Base-by-base conservation (phyloP, 345 rosid species). In the Litchi chinensis region DNA sequence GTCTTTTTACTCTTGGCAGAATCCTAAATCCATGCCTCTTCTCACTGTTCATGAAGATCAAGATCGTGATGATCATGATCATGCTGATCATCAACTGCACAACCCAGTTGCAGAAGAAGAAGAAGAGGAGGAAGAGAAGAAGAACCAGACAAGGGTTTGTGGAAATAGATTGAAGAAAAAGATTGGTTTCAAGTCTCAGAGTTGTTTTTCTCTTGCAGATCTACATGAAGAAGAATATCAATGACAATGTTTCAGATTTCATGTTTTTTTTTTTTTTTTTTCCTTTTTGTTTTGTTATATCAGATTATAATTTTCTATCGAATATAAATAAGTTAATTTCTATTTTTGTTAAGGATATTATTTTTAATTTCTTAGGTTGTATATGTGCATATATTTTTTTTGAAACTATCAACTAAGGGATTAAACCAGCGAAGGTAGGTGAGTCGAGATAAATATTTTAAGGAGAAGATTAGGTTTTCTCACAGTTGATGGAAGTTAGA, bases 1-100 rank as follows among this genome's bases (percentile, higher is more conserved):
- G 2, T 79, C 79, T 2, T 87, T 87, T 77, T 90, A 91, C 82
- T 77, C 88, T 13, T 90, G 84, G 82, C 76, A 76, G 3, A 86
- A 87, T 82, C 94, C 94, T 5, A 87, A 82, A 75, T 94, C 97
- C 40, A 90, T 92, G 98, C 98, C 97, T 52, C 90, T 90, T 50
- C 92, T 94, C 64, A 81, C 91, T 7, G 39, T 87, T 18, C 89
- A 88, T 68, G 91, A 88, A 6, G 84, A 87, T 0, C 72, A 79
- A 1, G 83, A 83, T 0, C 83, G 73, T 0, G 76, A 67, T 0
- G 80, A 73, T 0, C 65, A 43, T 37, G 70, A 70, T 6, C 74
- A 68, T 46, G 69, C 1, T 80, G 83, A 44, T 77, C 82, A 4
- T 66, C 84, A 16, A 59, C 79, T 70, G 66, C 21, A 37, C 76